Evolutionary conservation across 202 grass and related monocot genomes (phyloP).

Genomic region (Cymbopogon flexuosus): DNA sequence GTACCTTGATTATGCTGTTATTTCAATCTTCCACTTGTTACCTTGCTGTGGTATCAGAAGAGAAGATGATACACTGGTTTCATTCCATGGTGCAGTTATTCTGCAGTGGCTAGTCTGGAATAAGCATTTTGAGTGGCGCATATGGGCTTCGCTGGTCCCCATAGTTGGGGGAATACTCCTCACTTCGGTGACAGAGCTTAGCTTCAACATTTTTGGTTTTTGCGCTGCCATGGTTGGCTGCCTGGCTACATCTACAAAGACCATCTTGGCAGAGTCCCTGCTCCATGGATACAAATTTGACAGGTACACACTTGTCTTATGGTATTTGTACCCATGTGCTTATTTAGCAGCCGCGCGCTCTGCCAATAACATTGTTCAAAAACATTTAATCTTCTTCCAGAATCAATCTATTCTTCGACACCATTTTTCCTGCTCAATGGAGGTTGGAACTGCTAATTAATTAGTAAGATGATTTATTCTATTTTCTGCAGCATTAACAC

Average conservation of each 20-base stretch:
- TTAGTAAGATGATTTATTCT: background rate
- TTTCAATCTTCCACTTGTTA: background rate
- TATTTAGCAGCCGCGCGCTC: background rate
- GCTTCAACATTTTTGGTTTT: constrained; percentile 94
- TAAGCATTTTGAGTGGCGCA: constrained; percentile 86
- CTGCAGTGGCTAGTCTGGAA: constrained; percentile 94
- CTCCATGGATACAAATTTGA: constrained; percentile 98
- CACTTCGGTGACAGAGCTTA: constrained; percentile 90
- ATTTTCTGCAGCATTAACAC: constrained; percentile 82
- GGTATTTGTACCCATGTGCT: background rate
- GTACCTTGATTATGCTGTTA: constrained; percentile 13
- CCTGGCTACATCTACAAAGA: constrained; percentile 88
- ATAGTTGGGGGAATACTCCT: constrained; percentile 93
- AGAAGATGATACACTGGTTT: background rate
- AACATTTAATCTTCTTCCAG: background rate
- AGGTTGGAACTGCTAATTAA: background rate
- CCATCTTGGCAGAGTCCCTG: constrained; percentile 88
- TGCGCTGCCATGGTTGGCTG: constrained; percentile 91
- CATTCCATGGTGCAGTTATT: constrained; percentile 52
- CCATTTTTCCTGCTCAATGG: background rate
- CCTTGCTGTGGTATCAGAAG: background rate
- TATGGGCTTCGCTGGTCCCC: constrained; percentile 87
- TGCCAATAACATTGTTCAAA: background rate
- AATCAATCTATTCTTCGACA: background rate
- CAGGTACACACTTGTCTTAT: constrained; percentile 54